These are phyloP conservation scores for Posidonia oceanica DNA, from an alignment of 116 monocot genomes.

Conservation along the genomic window DNA sequence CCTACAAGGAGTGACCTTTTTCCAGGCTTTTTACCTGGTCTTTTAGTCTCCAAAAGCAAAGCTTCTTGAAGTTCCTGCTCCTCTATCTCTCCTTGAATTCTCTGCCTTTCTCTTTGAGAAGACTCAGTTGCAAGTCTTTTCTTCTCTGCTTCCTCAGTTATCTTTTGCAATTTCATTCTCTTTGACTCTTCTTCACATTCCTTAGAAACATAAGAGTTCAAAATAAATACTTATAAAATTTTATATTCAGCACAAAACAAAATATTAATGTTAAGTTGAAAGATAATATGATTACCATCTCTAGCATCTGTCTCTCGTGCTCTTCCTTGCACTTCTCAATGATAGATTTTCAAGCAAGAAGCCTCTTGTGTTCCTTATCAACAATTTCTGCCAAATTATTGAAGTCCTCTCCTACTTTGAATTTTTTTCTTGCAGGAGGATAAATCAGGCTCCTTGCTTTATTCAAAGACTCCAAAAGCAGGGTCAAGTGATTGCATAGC, in stretches of 20 bases:
- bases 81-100: no score
- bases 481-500: slow-evolving; percentile 46
- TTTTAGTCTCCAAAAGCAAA: slow-evolving; percentile 48
- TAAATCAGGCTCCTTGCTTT: slow-evolving; percentile 67
- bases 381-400: slow-evolving; percentile 52
- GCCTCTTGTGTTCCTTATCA: slow-evolving; percentile 88
- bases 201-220: no score
- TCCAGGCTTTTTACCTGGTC: slow-evolving; percentile 49
- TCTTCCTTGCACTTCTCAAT: slow-evolving; percentile 99
- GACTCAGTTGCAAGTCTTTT: no score
- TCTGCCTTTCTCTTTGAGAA: no score
- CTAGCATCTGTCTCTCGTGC: slow-evolving; percentile 89
- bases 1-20: slow-evolving; percentile 63
- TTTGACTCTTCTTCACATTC: no score
- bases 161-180: no score
- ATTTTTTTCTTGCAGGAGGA: slow-evolving; percentile 35
- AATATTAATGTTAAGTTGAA: no score
- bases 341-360: slow-evolving; percentile 90
- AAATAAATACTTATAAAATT: no score
- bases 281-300: slow-evolving; percentile 59
- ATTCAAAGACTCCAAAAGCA: slow-evolving; percentile 61
- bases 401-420: slow-evolving; percentile 36
- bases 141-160: no score
- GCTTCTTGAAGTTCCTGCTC: slow-evolving; percentile 76
- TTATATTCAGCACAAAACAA: no score